Evolutionary conservation across 2,329 filamentous ascomycete genomes (phyloP).

Genomic region (Fusarium torreyae): DNA sequence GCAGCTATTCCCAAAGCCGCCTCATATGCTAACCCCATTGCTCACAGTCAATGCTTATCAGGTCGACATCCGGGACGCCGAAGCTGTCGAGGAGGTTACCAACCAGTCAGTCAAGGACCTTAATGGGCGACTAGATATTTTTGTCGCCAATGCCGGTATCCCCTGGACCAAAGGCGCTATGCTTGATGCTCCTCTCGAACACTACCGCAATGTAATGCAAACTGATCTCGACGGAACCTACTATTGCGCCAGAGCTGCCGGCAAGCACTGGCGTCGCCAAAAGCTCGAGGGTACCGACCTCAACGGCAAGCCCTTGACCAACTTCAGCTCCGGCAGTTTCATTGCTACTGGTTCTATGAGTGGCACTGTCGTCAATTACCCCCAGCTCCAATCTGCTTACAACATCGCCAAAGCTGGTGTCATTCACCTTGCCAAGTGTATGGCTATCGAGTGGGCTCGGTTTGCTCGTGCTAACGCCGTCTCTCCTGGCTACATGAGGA

Average conservation of each 20-base stretch:
- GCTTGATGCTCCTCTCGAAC: slow-evolving; percentile 74
- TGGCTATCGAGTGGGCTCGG: slow-evolving; percentile 70
- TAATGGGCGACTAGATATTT: slow-evolving; percentile 80
- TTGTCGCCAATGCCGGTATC: slow-evolving; percentile 82
- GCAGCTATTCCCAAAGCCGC: not conserved
- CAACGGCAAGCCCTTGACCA: slow-evolving; percentile 38
- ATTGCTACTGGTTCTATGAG: slow-evolving; percentile 69
- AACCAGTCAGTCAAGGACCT: slow-evolving; percentile 72
- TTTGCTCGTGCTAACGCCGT: slow-evolving; percentile 72
- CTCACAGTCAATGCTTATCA: slow-evolving; percentile 70
- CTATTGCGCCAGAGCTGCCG: slow-evolving; percentile 79
- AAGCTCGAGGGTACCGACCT: slow-evolving; percentile 71
- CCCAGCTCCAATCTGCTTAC: slow-evolving; percentile 69
- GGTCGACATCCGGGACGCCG: slow-evolving; percentile 69
- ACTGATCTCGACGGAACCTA: slow-evolving; percentile 82
- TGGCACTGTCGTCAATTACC: slow-evolving; percentile 66
- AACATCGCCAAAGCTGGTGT: slow-evolving; percentile 71
- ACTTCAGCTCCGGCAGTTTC: slow-evolving; percentile 60
- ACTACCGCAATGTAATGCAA: slow-evolving; percentile 76
- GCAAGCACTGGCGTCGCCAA: slow-evolving; percentile 77
- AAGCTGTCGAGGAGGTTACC: slow-evolving; percentile 65
- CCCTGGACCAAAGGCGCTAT: slow-evolving; percentile 78
- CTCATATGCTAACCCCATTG: slow-evolving; percentile 25
- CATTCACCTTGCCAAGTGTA: slow-evolving; percentile 68
- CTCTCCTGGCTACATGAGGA: slow-evolving; percentile 55